phyloP scores from a whole-genome alignment of 352 stramenopile species.

The Phytopythium litorale region DNA sequence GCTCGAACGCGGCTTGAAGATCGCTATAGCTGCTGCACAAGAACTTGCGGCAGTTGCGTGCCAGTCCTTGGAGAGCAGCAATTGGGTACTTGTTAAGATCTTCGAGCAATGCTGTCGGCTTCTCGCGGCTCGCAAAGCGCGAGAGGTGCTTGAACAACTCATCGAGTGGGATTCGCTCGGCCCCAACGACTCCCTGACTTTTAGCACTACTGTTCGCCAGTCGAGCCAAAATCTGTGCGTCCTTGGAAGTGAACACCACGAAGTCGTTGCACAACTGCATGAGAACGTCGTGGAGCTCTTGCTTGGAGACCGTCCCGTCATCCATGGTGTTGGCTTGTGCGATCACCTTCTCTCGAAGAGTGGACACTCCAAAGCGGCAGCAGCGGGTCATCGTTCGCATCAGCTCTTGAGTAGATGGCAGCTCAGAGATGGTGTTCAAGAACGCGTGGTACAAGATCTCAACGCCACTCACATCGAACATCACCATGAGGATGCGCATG shows the following conservation, averaged over 20 bases:
- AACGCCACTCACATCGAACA: constrained; percentile 45
- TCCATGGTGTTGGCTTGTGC: constrained; percentile 26
- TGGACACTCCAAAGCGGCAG: constrained; percentile 28
- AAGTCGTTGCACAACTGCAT: constrained; percentile 23
- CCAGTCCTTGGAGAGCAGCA: constrained; percentile 38
- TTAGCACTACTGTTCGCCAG: constrained; percentile 13
- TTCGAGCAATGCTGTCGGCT: constrained; percentile 3
- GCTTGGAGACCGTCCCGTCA: constrained; percentile 30
- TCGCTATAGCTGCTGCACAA: constrained; percentile 25
- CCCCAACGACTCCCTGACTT: constrained; percentile 1
- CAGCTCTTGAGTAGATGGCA: constrained; percentile 19
- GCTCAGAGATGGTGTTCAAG: constrained; percentile 29
- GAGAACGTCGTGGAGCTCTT: constrained; percentile 39
- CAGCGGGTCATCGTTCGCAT: constrained; percentile 27
- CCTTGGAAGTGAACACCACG: constrained; percentile 27
- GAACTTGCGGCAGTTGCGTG: constrained; percentile 48
- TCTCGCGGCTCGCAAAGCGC: constrained; percentile 13
- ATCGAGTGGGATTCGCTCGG: constrained; percentile 26
- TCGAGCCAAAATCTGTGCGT: constrained; percentile 34
- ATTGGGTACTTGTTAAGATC: constrained; percentile 41
- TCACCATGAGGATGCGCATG: constrained; percentile 36
- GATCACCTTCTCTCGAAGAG: constrained; percentile 36
- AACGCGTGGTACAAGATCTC: constrained; percentile 50
- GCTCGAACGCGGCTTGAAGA: constrained; percentile 48
- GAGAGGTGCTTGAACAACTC: constrained; percentile 34